Base-by-base conservation (phyloP, 2,329 filamentous ascomycete genomes). In the Colletotrichum sp. region DNA sequence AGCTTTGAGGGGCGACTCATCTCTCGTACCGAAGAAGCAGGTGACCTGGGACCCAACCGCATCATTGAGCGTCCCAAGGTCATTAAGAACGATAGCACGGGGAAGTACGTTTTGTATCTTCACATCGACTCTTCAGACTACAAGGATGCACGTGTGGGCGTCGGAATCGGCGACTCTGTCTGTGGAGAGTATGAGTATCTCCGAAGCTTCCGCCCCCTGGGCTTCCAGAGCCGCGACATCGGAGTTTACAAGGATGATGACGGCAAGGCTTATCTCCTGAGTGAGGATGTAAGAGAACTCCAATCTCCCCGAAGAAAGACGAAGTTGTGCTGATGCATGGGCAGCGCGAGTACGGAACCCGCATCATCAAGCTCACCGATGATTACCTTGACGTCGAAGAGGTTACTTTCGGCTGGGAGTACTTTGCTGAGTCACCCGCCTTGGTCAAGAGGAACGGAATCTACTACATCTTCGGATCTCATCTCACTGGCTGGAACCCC, bases 31-130 rank as follows among this genome's bases (percentile, higher is more conserved):
- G 77, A 82, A 4, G 78, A 80, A 3, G 88, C 86, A 2, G 90
- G 87, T 1, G 92, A 94, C 76, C 85, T 94, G 0, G 92, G 92
- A 0, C 91, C 91, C 0, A 88, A 88, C 77, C 89, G 92, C 4
- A 88, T 94, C 13, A 90, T 94, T 3, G 93, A 94, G 82, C 85
- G 93, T 24, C 93, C 93, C 4, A 94, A 94, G 83, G 89, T 94
- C 6, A 89, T 94, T 7, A 94, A 91, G 84, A 94, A 94, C 78
- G 89, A 91, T 16, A 84, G 85, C n/a, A 94, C 92, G 0, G 79
- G 82, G 8, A 91, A 92, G 78, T 95, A 92, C 82, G 92, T 94
- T n/a, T 84, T 94, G 82, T 94, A 91, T 86, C 87, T 94, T 86
- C 93, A 94, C 80, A 93, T 94, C 65, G 93, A 95, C 80, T 88